Evolutionary conservation across 2,329 filamentous ascomycete species (phyloP), one percentile per base, ranked within the genome.

Genomic region (Bipolaris cookei): DNA sequence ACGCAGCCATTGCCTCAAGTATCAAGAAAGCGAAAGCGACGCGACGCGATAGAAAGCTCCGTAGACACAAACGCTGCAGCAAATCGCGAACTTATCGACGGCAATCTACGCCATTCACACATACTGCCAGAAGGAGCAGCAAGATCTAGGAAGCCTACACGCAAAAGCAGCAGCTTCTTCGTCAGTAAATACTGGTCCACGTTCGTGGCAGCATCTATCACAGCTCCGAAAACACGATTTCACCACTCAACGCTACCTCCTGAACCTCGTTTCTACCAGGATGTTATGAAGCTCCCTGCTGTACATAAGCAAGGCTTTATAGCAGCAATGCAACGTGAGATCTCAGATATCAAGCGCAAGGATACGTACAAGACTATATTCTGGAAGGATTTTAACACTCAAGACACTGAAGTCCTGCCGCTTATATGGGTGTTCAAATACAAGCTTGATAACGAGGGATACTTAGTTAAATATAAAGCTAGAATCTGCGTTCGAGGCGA

Each of bases 341-440:
- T 60, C 38, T 46, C 3, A n/a, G 37, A 43, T 34, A 32, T 62
- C 11, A 59, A 60, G 43, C 35, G 46, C 18, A 62, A 62, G 43
- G 42, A 34, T 18, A 61, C 54, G 4, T 63, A 63, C 16, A 47
- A 51, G 30, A 61, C n/a, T 49, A 56, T 58, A 35, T 20, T 16
- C n/a, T 63, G 20, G 58, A 58, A 63, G 39, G 46, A 63, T 21
- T 58, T 63, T 28, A 57, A 63, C 23, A 8, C 49, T 44, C 10
- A 42, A 49, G 39, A 66, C 28, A 39, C 54, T 14, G 30, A 63
- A 35, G 46, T 66, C 34, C 48, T 59, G 4, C 52, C 25, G 23
- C 52, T 59, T 5, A 18, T 52, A 6, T 59, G 39, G 61, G 59
- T 64, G 1, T 63, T 62, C 16, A 61, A 51, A 8, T 63, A 67